Conservation (phyloP, 1,284 basidiomycete genomes). For the Microbotryum scabiosae region DNA sequence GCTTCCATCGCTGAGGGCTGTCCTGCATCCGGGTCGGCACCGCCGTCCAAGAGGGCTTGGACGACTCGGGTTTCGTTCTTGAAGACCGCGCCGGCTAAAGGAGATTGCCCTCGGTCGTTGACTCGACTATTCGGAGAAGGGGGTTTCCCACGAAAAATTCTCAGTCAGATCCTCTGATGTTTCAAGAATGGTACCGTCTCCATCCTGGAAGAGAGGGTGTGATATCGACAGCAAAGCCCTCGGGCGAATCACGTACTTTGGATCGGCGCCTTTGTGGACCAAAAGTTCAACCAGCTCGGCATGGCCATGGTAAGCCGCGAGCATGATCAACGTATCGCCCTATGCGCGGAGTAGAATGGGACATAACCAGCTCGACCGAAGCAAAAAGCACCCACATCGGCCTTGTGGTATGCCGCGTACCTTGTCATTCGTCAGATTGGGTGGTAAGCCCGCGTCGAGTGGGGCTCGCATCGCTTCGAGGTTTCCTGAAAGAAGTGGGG, state of each 20-base stretch:
- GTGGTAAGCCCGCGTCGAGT: conserved; percentile 62
- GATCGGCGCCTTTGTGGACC: conserved; percentile 54
- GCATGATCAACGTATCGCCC: conserved; percentile 68
- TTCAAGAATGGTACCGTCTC: neutral
- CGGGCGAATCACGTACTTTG: conserved; percentile 43
- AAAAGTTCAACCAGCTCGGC: conserved; percentile 50
- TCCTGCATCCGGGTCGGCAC: conserved; percentile 61
- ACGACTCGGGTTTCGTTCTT: conserved; percentile 60
- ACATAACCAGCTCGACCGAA: too few species aligned
- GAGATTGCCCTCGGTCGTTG: conserved; percentile 70
- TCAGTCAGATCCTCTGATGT: neutral
- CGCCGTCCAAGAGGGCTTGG: conserved; percentile 50
- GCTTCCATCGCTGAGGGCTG: conserved; percentile 64
- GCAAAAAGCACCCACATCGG: too few species aligned
- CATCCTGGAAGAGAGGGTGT: too few species aligned
- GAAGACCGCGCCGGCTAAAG: conserved; percentile 73
- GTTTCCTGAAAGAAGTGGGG: conserved; percentile 43
- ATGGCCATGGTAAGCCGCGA: conserved; percentile 71
- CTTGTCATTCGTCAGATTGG: conserved; percentile 67
- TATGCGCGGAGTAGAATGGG: conserved; percentile 32
- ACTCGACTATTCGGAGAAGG: conserved; percentile 39
- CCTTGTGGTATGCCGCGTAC: too few species aligned
- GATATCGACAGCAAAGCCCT: too few species aligned
- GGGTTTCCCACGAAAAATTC: neutral
- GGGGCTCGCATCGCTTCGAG: conserved; percentile 49